These are phyloP conservation scores for Nicotiana attenuata DNA, from an alignment of 257 asterid species.

Conservation along the genomic window DNA sequence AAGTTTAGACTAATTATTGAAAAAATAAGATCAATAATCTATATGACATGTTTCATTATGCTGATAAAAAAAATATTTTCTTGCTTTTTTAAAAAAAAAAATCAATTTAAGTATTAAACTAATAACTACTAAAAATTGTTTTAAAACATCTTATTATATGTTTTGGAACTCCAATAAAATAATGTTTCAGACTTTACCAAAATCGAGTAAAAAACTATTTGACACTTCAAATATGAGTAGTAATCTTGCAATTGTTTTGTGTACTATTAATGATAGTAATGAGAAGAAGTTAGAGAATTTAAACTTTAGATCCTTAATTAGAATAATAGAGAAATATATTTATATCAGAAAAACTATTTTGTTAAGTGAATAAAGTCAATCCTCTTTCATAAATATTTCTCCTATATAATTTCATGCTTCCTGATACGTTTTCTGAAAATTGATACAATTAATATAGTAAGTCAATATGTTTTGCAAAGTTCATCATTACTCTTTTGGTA, in stretches of 20 bases:
- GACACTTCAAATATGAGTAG: background rate
- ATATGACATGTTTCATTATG: background rate
- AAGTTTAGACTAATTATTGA: background rate
- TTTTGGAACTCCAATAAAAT: too few relatives aligned
- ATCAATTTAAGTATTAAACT: too few relatives aligned
- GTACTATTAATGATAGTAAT: background rate
- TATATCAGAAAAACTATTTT: background rate
- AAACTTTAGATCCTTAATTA: background rate
- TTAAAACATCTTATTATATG: too few relatives aligned
- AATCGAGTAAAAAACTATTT: too few relatives aligned
- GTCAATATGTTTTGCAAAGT: background rate
- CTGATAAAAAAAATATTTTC: too few relatives aligned
- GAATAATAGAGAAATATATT: background rate
- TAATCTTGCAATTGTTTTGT: background rate
- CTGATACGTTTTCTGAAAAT: background rate
- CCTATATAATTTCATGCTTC: background rate
- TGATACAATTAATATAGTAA: background rate
- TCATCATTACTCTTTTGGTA: background rate
- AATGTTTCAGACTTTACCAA: too few relatives aligned
- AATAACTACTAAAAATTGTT: too few relatives aligned
- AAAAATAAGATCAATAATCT: background rate
- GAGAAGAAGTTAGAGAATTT: background rate
- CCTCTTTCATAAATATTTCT: background rate
- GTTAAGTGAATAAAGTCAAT: background rate
- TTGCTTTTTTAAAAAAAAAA: too few relatives aligned